Percentiles rank a stretch among this genome's conserved stretches.
Evolutionary conservation across 768 basidiomycete genomes (phyloP).

Genomic region (Boletus tomentosulus): DNA sequence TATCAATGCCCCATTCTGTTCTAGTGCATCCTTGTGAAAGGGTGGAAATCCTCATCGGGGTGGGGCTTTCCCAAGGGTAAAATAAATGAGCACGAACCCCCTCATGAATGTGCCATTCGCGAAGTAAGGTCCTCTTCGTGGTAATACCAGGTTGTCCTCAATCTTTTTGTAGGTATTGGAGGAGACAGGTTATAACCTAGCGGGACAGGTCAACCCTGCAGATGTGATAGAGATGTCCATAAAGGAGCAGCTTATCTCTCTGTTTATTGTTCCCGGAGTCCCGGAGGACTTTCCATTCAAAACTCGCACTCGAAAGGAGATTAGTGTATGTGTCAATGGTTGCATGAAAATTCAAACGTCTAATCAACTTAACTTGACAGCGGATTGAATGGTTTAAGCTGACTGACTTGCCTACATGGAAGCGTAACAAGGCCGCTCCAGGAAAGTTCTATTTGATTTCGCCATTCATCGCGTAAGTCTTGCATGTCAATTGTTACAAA

Average conservation of each 20-base stretch:
- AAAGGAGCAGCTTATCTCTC: conserved; percentile 84
- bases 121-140: conserved; percentile 56
- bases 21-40: conserved; percentile 95
- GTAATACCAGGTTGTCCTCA: conserved; percentile 7
- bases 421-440: conserved; percentile 58
- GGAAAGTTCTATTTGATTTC: conserved; percentile 94
- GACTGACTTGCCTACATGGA: conserved; percentile 91
- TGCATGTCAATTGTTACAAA: not conserved
- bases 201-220: conserved; percentile 56
- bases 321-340: conserved; percentile 63
- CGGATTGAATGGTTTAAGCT: conserved; percentile 96
- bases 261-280: conserved; percentile 87
- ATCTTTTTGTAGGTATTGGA: conserved; percentile 72
- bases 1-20: conserved; percentile 9
- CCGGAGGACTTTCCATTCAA: conserved; percentile 86
- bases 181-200: conserved; percentile 93
- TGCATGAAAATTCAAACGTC: conserved; percentile 2
- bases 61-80: conserved; percentile 99
- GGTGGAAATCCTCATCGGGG: conserved; percentile 93
- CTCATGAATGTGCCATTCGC: conserved; percentile 80
- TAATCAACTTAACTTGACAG: conserved; percentile 38
- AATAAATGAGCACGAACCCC: conserved; percentile 91
- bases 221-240: conserved; percentile 82
- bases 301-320: conserved; percentile 96
- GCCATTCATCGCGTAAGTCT: conserved; percentile 80